phyloP scores from a whole-genome alignment of 139 green algal genomes.

The Chlamydomonas urium region DNA sequence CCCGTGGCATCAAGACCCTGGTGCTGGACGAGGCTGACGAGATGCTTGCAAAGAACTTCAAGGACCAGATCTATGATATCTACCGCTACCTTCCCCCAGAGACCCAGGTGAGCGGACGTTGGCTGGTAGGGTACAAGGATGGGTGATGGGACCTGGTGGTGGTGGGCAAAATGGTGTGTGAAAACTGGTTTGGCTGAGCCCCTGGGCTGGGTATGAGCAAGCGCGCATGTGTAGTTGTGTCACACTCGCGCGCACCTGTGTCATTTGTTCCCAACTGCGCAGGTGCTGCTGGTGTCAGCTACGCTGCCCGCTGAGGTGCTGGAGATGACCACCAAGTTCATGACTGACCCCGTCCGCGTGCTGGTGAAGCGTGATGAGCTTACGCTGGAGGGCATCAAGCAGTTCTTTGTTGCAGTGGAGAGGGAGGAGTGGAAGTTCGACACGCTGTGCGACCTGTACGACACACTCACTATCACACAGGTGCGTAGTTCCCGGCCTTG shows the following conservation, averaged over 20 bases:
- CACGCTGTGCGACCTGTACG: constrained; percentile 98
- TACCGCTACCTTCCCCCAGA: constrained; percentile 71
- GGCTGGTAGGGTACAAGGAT: not conserved
- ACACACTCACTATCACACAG: constrained; percentile 98
- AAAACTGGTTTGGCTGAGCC: no score
- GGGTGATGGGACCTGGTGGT: not conserved
- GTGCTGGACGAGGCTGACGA: constrained; percentile 90
- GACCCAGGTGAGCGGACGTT: constrained; percentile 29
- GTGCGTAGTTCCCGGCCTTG: not conserved
- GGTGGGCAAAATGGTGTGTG: not conserved
- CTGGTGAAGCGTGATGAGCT: constrained; percentile 99
- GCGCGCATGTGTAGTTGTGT: no score
- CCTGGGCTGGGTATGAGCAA: no score
- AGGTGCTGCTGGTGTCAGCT: constrained; percentile 93
- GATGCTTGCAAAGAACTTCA: constrained; percentile 98
- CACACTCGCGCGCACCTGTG: no score
- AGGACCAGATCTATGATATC: constrained; percentile 99
- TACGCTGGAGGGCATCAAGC: constrained; percentile 99
- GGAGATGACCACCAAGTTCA: constrained; percentile 99
- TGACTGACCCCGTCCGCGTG: constrained; percentile 96
- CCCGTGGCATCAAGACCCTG: constrained; percentile 70
- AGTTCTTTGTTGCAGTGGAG: constrained; percentile 99
- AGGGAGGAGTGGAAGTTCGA: constrained; percentile 99
- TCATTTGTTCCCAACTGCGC: no score
- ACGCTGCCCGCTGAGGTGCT: constrained; percentile 95